Evolutionary conservation across 2,329 filamentous ascomycete genomes (phyloP).

Genomic region (Plenodomus biglobosus): DNA sequence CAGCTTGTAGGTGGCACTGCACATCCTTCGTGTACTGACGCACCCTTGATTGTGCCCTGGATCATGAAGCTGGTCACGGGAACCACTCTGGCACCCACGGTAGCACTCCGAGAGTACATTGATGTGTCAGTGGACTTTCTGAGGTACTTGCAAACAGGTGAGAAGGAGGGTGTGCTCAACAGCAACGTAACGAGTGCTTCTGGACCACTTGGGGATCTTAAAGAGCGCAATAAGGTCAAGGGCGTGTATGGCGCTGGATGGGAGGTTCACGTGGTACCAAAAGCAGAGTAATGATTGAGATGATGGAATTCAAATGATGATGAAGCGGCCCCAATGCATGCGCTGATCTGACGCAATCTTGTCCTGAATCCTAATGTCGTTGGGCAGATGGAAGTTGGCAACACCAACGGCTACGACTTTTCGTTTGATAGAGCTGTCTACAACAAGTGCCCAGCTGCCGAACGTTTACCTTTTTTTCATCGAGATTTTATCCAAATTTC

Average conservation of each 20-base stretch:
- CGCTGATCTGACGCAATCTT: too few species aligned
- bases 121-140: conserved; percentile 61
- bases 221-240: conserved; percentile 27
- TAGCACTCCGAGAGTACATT: conserved; percentile 63
- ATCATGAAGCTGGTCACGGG: conserved; percentile 64
- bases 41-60: conserved; percentile 63
- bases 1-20: conserved; percentile 40
- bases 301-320: neutral
- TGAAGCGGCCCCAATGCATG: neutral
- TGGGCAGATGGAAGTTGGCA: too few species aligned
- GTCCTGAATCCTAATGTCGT: too few species aligned
- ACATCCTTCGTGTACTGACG: conserved; percentile 67
- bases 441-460: too few species aligned
- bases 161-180: conserved; percentile 52
- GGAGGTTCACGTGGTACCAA: conserved; percentile 49
- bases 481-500: too few species aligned
- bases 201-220: conserved; percentile 34
- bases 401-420: too few species aligned
- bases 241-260: conserved; percentile 41
- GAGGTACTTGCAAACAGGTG: conserved; percentile 46
- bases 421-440: too few species aligned
- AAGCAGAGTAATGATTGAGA: neutral
- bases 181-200: conserved; percentile 51
- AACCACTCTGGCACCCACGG: conserved; percentile 58
- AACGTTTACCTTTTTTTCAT: too few species aligned